Base-by-base conservation (phyloP, 768 basidiomycete genomes). In the Lactarius indigo region DNA sequence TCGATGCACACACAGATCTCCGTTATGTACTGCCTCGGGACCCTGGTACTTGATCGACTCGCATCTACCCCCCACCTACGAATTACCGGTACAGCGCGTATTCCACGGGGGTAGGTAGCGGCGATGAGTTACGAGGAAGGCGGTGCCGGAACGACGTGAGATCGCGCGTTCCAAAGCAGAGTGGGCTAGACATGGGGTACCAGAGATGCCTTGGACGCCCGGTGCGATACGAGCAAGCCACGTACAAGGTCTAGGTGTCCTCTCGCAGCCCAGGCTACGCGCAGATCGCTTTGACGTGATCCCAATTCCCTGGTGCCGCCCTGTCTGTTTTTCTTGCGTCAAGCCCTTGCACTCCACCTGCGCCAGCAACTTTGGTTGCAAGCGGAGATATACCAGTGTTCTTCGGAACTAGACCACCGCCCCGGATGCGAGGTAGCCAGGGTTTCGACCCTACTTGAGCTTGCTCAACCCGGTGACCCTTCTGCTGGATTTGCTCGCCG, bases 401-500 rank as follows among this genome's bases (percentile, higher is more conserved):
- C 58, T 57, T 65, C 33, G 68, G 68, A 66, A 62, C 64, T 37
- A 50, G 52, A 57, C 64, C 54, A 57, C 52, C 68, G 28, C 58
- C 63, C 65, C 1, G 68, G 54, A 63, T 69, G 65, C 42, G 58
- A 63, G 39, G 68, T 61, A 31, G 52, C 65, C 68, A 35, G 65
- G 64, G 68, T 50, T 44, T 58, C 17, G 37, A 52, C 65, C 64
- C 52, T 59, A 55, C 42, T 26, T 37, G 68, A 69, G 68, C 68
- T 59, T 26, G 68, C 68, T 69, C 68, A 26, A 69, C 68, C 68
- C 68, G 61, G 68, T 59, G 65, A 61, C 68, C 30, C 35, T 69
- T 59, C 35, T 47, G 68, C 44, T 30, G 65, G 61, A 68, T 69
- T 69, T 69, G 65, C 65, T 61, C 68, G 68, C 68, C 68, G 68